Evolutionary conservation across 805 yeast species (phyloP), one percentile per base, ranked within the genome.

Genomic region (Candida suzukii): DNA sequence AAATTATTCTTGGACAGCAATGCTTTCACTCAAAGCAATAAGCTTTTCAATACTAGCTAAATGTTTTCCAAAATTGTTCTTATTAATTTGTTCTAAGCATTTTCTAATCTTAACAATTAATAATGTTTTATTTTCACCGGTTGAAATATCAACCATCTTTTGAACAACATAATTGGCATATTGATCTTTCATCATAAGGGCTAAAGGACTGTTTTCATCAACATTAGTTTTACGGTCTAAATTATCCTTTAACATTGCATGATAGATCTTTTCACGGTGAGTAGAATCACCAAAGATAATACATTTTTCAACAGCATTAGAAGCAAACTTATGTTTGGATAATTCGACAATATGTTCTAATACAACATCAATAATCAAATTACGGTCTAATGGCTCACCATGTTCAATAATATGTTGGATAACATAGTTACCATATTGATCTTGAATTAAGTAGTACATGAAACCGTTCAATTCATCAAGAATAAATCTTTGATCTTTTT

Each of bases 81-180:
- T 79, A 44, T 81, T 77, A 40, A 88, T 76, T 50, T 79, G 76
- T 49, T 83, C 82, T 62, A 91, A 70, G 55, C 86, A 90, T 40
- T 86, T 87, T 63, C 81, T 77, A 47, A 91, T 85, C 51, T 83
- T 82, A 43, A 74, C 67, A 39, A 88, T 87, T 46, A 93, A 70
- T 25, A 78, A 59, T 38, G 70, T 78, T 62, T 85, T 82, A 53
- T 85, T 85, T 28, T 71, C 71, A 36, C 83, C 83, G 46, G 76
- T 77, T 31, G 90, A 75, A 3, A 84, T 83, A 46, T 87, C 95
- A 33, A 93, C 90, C 52, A 93, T 73, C 60, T 91, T 90, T 62
- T 93, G 99, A 39, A 93, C 88, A 37, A 93, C 99, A 58, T 93
- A 93, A 62, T 93, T 93, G 20, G 98, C 99, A 65, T 83, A 93